These are phyloP conservation scores for Fraxinus velutina DNA, from an alignment of 305 asterid species.

Conservation along the genomic window DNA sequence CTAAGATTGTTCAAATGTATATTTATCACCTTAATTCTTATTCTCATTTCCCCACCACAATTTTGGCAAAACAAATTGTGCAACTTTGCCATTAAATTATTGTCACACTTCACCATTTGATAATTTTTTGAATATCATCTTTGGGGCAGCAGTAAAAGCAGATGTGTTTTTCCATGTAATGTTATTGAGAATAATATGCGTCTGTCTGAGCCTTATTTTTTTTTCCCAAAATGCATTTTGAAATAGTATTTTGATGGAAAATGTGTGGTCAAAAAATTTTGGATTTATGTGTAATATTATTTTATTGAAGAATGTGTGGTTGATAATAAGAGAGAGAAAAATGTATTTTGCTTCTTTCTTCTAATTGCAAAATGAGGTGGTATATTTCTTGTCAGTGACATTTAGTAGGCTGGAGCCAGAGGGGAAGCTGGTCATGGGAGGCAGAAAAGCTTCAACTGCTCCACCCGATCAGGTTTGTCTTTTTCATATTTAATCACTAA, in stretches of 20 bases:
- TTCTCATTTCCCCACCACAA: constrained; percentile 22
- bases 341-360: constrained; percentile 5
- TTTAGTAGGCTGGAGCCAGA: constrained; percentile 93
- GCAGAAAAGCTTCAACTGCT: constrained; percentile 64
- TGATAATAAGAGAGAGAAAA: too few species aligned
- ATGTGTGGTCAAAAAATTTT: not conserved
- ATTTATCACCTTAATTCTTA: not conserved
- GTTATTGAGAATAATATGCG: not conserved
- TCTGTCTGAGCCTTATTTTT: not conserved
- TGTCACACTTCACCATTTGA: constrained; percentile 10
- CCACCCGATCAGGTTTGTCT: constrained; percentile 61
- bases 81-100: constrained; percentile 8
- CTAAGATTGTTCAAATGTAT: constrained; percentile 2
- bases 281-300: not conserved
- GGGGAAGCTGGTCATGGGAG: constrained; percentile 91
- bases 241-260: not conserved
- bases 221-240: not conserved
- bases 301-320: not conserved
- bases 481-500: not conserved
- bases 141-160: not conserved
- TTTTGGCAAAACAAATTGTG: constrained; percentile 8
- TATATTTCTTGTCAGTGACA: constrained; percentile 58
- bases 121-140: not conserved
- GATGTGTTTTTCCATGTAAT: not conserved
- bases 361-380: constrained; percentile 32